phyloP scores from a whole-genome alignment of 768 basidiomycete species.

The Tulasnella sp. region DNA sequence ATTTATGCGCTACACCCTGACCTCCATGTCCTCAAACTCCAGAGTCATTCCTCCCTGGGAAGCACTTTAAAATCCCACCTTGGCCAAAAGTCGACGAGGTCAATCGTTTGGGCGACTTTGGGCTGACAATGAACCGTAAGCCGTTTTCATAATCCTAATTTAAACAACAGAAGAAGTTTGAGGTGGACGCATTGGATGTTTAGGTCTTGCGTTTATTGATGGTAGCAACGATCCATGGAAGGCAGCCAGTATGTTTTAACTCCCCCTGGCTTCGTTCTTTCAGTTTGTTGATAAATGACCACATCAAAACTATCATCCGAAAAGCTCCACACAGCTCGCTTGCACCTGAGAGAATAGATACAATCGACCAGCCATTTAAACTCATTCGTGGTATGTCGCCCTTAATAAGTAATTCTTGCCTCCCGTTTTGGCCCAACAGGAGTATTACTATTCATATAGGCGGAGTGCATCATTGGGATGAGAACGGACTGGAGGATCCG shows the following conservation, averaged over 20 bases:
- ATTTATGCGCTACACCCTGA: background rate
- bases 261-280: too few species aligned
- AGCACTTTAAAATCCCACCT: conserved; percentile 57
- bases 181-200: background rate
- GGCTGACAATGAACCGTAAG: conserved; percentile 53
- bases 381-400: conserved; percentile 61
- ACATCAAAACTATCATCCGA: too few species aligned
- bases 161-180: too few species aligned
- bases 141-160: too few species aligned
- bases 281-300: too few species aligned
- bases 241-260: conserved; percentile 8
- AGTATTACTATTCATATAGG: conserved; percentile 29
- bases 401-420: background rate
- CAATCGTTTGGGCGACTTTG: conserved; percentile 77
- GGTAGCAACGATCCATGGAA: conserved; percentile 30
- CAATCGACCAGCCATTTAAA: conserved; percentile 68
- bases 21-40: background rate
- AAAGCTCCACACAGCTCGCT: conserved; percentile 65
- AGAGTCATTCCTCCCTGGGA: conserved; percentile 68
- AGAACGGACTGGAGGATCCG: conserved; percentile 60
- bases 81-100: conserved; percentile 75
- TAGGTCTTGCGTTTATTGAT: conserved; percentile 71
- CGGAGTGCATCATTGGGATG: conserved; percentile 58
- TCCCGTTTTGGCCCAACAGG: background rate
- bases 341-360: conserved; percentile 59